Evolutionary conservation across 352 stramenopile species (phyloP).

Genomic region (Globisporangium acanthophoron): DNA sequence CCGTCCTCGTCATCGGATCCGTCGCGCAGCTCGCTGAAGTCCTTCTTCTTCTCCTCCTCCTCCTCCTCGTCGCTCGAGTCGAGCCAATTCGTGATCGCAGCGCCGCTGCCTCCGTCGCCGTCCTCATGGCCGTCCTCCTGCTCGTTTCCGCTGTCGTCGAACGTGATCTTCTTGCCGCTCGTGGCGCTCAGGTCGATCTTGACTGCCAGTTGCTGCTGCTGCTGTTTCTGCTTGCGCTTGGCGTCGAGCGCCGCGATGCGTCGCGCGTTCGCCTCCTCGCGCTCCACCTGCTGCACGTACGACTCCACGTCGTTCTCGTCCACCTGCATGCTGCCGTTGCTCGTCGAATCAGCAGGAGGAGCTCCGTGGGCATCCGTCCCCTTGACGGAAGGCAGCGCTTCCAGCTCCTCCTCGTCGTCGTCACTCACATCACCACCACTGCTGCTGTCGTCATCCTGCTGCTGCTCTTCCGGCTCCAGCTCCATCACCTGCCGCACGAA

Average conservation of each 20-base stretch:
- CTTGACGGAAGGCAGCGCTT: background rate
- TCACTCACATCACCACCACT: background rate
- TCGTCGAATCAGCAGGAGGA: no score
- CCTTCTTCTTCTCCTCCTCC: slow-evolving; percentile 10
- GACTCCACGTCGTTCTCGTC: slow-evolving; percentile 9
- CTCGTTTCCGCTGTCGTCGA: slow-evolving; percentile 63
- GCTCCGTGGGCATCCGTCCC: no score
- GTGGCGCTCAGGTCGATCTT: slow-evolving; percentile 19
- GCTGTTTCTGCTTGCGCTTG: slow-evolving; percentile 27
- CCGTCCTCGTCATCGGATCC: slow-evolving; percentile 53
- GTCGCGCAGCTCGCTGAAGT: slow-evolving; percentile 14
- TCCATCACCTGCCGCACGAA: slow-evolving; percentile 34
- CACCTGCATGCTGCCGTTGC: background rate
- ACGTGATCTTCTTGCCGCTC: slow-evolving; percentile 69
- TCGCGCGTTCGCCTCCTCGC: slow-evolving; percentile 31
- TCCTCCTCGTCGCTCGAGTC: slow-evolving; percentile 16
- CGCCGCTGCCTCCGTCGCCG: background rate
- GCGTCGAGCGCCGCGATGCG: slow-evolving; percentile 54
- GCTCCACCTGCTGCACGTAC: slow-evolving; percentile 9
- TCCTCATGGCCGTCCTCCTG: slow-evolving; percentile 16
- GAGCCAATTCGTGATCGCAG: slow-evolving; percentile 11
- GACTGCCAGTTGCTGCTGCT: slow-evolving; percentile 21
- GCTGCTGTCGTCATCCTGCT: slow-evolving; percentile 2
- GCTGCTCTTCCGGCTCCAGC: slow-evolving; percentile 2
- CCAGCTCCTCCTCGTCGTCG: slow-evolving; percentile 4